A percentile compares a stretch with the other conserved stretches of the same genome.
These are phyloP conservation scores for Colletotrichum magnum DNA, from an alignment of 2,329 filamentous ascomycete species.

Conservation along the genomic window DNA sequence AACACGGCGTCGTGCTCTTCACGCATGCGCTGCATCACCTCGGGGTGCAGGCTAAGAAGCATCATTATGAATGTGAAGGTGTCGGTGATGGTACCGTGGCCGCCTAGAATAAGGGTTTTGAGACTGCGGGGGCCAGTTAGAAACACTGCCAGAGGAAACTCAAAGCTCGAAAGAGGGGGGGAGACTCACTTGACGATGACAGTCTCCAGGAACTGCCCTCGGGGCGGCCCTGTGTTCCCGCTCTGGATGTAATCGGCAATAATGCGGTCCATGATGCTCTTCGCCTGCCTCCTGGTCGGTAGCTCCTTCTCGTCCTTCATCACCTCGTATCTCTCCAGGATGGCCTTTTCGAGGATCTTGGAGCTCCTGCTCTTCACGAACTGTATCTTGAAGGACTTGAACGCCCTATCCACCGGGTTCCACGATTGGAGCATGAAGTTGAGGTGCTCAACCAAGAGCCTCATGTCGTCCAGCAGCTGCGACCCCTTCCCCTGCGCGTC, in stretches of 20 bases:
- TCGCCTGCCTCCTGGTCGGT: conserved; percentile 34
- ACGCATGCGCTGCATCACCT: conserved; percentile 38
- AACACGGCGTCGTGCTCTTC: conserved; percentile 46
- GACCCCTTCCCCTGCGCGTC: conserved; percentile 41
- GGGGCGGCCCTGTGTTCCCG: conserved; percentile 19
- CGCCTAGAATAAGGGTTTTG: conserved; percentile 45
- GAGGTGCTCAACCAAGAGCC: conserved; percentile 9
- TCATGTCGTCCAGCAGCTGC: conserved; percentile 39
- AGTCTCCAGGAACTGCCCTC: conserved; percentile 41
- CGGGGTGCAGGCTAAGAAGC: conserved; percentile 44
- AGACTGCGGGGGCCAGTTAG: conserved; percentile 25
- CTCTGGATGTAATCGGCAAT: conserved; percentile 41
- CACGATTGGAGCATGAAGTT: conserved; percentile 19
- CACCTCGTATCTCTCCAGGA: conserved; percentile 12
- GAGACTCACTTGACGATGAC: conserved; percentile 18
- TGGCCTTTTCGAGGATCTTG: conserved; percentile 5
- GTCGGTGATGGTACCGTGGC: conserved; percentile 45
- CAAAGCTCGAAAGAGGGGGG: neutral
- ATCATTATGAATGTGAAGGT: conserved; percentile 34
- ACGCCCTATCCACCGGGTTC: conserved; percentile 9
- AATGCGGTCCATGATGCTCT: conserved; percentile 45
- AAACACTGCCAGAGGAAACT: neutral
- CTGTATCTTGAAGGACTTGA: neutral
- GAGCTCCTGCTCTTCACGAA: neutral
- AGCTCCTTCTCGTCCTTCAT: conserved; percentile 36